Evolutionary conservation across 768 basidiomycete genomes (phyloP), one percentile per base, ranked within the genome.

Genomic region (Rhodocollybia butyracea): DNA sequence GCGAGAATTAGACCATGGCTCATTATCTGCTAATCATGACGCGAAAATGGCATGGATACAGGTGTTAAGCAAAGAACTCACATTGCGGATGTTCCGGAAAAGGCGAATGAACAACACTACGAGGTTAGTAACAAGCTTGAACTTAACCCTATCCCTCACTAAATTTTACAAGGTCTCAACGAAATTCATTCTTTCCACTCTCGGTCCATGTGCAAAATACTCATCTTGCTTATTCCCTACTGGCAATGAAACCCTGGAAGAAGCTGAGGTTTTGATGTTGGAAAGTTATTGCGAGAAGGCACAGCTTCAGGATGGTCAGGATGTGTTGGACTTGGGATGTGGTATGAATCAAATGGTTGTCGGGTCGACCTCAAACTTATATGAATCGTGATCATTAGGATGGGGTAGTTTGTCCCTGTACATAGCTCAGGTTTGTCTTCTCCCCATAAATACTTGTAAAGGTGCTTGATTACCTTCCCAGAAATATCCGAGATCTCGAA

Each of bases 51-150:
- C 76, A 48, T 87, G 80, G 76, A 84, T 89, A 36, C 78, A 54
- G 75, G 63, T 47, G 79, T 86, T 24, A 76, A 78, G 21, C 69
- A 73, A 0, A 69, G 81, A 15, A 63, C 59, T 3, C 76, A 72
- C 27, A 87, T 88, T 56, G 85, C 86, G 3, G 83, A 81, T 57
- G 74, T 80, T 11, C 78, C 85, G 1, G 77, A 82, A 36, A 85
- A 84, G 63, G 87, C 86, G 19, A 89, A 89, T 59, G 83, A 88
- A 63, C 87, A 88, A 65, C 86, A 89, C 62, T 89, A 89, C 66
- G 86, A 89, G 73, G 86, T 85, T 55, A 60, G 12, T 1, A 17
- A 3, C 12, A n/a, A n/a, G 66, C 66, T 12, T 27, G 34, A 5
- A 32, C 15, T 21, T 31, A 21, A 24, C 54, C 26, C 46, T 48